Conservation (phyloP, 371 early-diverging fungal species). For the Haplosporangium sp. region DNA sequence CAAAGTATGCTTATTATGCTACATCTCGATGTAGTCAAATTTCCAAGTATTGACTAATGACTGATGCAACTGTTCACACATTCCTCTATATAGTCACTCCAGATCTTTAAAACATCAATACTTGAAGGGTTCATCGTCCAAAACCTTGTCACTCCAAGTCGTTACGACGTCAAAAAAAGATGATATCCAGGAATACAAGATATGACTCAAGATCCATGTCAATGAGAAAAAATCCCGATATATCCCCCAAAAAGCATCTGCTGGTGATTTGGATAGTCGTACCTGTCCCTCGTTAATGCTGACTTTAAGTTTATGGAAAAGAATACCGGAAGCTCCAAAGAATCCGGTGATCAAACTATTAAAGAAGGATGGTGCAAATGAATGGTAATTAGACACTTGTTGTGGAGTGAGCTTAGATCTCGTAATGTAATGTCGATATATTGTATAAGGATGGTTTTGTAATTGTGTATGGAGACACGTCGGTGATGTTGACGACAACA, state of each 20-base stretch:
- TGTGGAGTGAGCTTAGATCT: no score
- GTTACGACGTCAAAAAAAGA: neutral
- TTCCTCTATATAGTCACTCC: neutral
- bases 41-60: no score
- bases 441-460: no score
- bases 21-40: no score
- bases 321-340: constrained; percentile 58
- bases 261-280: neutral
- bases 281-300: constrained; percentile 60
- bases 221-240: neutral
- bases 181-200: neutral
- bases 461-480: neutral
- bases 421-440: no score
- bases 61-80: no score
- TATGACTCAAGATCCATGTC: neutral
- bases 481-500: neutral
- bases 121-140: no score
- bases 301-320: constrained; percentile 49
- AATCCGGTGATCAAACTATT: constrained; percentile 58
- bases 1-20: no score
- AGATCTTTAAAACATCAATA: neutral
- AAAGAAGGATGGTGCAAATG: neutral
- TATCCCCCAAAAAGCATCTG: neutral
- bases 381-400: neutral
- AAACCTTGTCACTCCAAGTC: no score